Conservation (phyloP, 176 grass and related monocot species). For the Triticum urartu region DNA sequence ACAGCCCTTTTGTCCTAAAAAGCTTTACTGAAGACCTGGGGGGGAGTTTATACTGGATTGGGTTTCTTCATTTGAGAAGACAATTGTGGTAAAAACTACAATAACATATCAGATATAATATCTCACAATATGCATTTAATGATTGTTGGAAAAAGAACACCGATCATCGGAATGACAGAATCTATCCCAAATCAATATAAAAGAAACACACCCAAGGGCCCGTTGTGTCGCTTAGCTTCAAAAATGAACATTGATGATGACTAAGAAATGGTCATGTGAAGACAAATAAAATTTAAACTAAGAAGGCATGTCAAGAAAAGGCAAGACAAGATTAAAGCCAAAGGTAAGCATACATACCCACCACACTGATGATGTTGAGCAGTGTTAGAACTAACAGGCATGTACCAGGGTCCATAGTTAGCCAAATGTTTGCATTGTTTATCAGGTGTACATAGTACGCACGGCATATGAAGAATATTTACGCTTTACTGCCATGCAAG, state of each 20-base stretch:
- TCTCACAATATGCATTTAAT: slow-evolving; percentile 17
- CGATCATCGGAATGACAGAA: slow-evolving; percentile 26
- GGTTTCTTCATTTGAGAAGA: too few relatives aligned
- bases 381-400: slow-evolving; percentile 33
- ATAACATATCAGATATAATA: slow-evolving; percentile 16
- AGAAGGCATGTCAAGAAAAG: slow-evolving; percentile 72
- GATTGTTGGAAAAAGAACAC: slow-evolving; percentile 25
- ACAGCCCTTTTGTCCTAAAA: too few relatives aligned
- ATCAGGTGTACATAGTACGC: slow-evolving; percentile 21
- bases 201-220: slow-evolving; percentile 16
- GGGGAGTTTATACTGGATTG: too few relatives aligned
- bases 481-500: slow-evolving; percentile 13
- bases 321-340: slow-evolving; percentile 59
- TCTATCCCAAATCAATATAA: slow-evolving; percentile 44
- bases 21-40: too few relatives aligned
- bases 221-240: slow-evolving; percentile 50
- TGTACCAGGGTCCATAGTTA: slow-evolving; percentile 49
- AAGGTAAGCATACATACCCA: slow-evolving; percentile 49
- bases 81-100: slow-evolving; percentile 10
- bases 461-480: slow-evolving; percentile 30
- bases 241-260: slow-evolving; percentile 39
- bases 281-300: slow-evolving; percentile 80
- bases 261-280: slow-evolving; percentile 37
- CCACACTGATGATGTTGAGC: slow-evolving; percentile 63
- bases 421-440: slow-evolving; percentile 24